Base-by-base conservation (phyloP, 78 protist species). In the Dictyostelium purpureum region DNA sequence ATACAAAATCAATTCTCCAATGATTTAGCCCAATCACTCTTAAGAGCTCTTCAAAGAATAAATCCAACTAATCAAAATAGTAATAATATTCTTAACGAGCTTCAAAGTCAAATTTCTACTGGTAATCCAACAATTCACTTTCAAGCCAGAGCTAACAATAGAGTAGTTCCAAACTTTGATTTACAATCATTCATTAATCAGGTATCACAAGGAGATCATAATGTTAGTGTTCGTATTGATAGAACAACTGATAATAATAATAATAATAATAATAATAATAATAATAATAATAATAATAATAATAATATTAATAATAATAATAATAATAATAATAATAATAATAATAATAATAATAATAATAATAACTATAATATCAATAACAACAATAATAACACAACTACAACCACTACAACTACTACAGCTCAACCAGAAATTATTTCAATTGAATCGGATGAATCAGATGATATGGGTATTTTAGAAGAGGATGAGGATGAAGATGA, bases 401-500 rank as follows among this genome's bases (percentile, higher is more conserved):
- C 76, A 35, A 33, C 51, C 0, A 38, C 51, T 4, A 19, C 76
- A 0, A 6, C 31, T 14, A 9, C 51, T 9, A n/a, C 76, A 69
- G 21, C 16, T 38, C 7, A 24, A 38, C 6, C 75, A 21, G 21
- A 14, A n/a, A 40, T 26, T 12, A 67, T 14, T 21, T 12, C 2
- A 5, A 40, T 19, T 9, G 82, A 49, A 16, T 74, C 65, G 1
- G 80, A 75, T 75, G 51, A 19, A 18, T 33, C 43, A 19, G 79
- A 74, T 31, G 79, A 74, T 70, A 49, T 49, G 79, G 56, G 79
- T 47, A n/a, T n/a, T n/a, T n/a, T n/a, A n/a, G 70, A 65, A 47
- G 52, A 70, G 10, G 75, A 76, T 57, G 57, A 57, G 16, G 67
- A 21, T 2, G 71, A 14, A 0, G 75, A 57, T 56, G 92, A 80